phyloP scores from a whole-genome alignment of 2,329 filamentous ascomycete species.

The Apiospora phragmitis region DNA sequence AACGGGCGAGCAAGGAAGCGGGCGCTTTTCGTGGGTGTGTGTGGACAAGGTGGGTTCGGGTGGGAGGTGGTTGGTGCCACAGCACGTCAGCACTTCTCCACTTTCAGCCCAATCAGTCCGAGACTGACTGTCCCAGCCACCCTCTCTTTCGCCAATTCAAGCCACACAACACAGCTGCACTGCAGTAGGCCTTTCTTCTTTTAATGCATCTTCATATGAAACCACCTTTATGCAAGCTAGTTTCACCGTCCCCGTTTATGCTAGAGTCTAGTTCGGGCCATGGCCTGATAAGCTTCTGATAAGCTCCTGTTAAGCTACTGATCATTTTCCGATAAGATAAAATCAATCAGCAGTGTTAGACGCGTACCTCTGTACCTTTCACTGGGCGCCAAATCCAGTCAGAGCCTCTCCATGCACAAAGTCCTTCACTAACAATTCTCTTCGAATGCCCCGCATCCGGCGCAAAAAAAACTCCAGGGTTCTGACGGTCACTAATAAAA shows the following conservation, averaged over 20 bases:
- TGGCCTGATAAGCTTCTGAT: background rate
- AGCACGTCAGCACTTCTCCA: background rate
- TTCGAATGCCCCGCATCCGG: background rate
- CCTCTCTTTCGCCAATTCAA: background rate
- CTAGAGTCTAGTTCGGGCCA: background rate
- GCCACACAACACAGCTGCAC: too few relatives aligned
- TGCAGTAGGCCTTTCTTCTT: background rate
- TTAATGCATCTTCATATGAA: background rate
- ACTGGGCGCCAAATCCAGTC: background rate
- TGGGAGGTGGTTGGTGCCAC: background rate
- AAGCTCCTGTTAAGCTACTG: background rate
- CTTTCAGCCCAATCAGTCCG: background rate
- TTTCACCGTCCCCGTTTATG: background rate
- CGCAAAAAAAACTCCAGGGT: slow-evolving; percentile 5
- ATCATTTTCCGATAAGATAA: background rate
- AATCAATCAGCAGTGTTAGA: background rate
- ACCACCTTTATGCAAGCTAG: background rate
- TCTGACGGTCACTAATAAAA: background rate
- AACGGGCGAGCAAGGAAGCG: background rate
- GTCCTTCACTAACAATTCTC: background rate
- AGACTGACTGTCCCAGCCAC: background rate
- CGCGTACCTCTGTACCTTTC: background rate
- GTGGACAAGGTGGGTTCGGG: background rate
- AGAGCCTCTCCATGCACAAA: slow-evolving; percentile 3
- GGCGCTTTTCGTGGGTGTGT: background rate